Evolutionary conservation across 2,329 filamentous ascomycete genomes (phyloP), one percentile per base, ranked within the genome.

Genomic region (Cyanodermella asteris): DNA sequence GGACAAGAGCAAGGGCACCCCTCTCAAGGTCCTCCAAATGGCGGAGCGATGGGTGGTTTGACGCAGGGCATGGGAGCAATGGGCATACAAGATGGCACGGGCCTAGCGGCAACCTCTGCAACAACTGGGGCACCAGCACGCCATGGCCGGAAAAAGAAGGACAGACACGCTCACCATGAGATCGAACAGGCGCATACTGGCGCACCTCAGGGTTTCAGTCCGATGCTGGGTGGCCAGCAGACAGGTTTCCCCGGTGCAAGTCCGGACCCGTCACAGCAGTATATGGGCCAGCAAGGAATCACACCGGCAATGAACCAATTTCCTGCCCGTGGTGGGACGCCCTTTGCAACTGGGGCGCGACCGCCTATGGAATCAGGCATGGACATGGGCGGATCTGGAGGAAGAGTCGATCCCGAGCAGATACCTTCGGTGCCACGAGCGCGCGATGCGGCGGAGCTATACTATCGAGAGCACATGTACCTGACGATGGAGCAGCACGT

Each of bases 401-500:
- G 70, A 25, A 68, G 71, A 40, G 76, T 94, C 27, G 80, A 91
- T 32, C 71, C 81, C 11, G 81, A 94, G 42, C 78, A 91, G 40
- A 77, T 93, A 39, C 87, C 87, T 20, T 93, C 82, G 43, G 66
- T 97, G 25, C 82, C 87, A 8, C 53, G 72, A 37, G 77, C 81
- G 38, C 69, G 87, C 53, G 87, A 97, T 47, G 50, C 65, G 6
- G 62, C 77, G 6, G 77, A 87, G 35, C 71, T 74, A 35, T 74
- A 82, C 52, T 97, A 84, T 45, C 64, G 90, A 38, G 69, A 62
- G 37, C 76, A 91, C 46, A 61, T 91, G 25, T 94, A 93, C 46
- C 81, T 84, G 11, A 97, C 87, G 4, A 91, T 94, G 54, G 84
- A 94, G 51, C 76, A 76, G 30, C 81, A 91, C 43, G 61, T 91